phyloP scores from a whole-genome alignment of 2,329 filamentous ascomycete species.

The Xylariaceae sp. region DNA sequence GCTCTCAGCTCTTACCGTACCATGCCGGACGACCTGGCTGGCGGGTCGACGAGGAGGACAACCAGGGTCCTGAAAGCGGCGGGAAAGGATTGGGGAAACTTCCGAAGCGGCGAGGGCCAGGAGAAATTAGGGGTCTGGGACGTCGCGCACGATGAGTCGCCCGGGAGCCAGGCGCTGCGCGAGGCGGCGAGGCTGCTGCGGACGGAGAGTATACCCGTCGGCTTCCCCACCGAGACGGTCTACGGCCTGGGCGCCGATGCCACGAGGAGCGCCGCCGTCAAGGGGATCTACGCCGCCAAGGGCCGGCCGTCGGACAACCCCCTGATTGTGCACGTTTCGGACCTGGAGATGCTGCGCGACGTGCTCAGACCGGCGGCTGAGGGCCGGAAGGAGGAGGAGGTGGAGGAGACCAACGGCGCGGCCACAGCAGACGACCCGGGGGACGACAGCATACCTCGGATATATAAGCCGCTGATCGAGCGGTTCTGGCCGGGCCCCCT shows the following conservation, averaged over 20 bases:
- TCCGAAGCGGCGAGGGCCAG: conserved; percentile 14
- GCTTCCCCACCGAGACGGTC: conserved; percentile 95
- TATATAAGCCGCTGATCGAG: conserved; percentile 71
- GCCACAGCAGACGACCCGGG: conserved; percentile 12
- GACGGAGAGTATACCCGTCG: conserved; percentile 67
- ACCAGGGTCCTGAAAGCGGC: conserved; percentile 19
- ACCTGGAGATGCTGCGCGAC: conserved; percentile 64
- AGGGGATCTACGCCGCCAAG: conserved; percentile 89
- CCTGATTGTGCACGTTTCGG: conserved; percentile 85
- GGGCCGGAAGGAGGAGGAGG: conserved; percentile 15
- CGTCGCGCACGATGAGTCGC: conserved; percentile 13
- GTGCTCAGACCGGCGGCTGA: conserved; percentile 44
- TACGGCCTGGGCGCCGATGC: conserved; percentile 97
- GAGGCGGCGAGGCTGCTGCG: conserved; percentile 61
- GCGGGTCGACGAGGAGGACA: conserved; percentile 3
- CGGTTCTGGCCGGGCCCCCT: conserved; percentile 92
- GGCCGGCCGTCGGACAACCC: conserved; percentile 89
- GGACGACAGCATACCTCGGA: conserved; percentile 51
- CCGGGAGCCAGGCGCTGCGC: conserved; percentile 35
- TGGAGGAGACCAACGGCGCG: not conserved
- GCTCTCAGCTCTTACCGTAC: conserved; percentile 19
- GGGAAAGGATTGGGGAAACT: conserved; percentile 17
- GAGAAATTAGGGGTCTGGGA: conserved; percentile 22
- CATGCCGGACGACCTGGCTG: conserved; percentile 23
- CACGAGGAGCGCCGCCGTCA: conserved; percentile 73